Evolutionary conservation across 208 protist species (phyloP).

Genomic region (Willaertia magna): DNA sequence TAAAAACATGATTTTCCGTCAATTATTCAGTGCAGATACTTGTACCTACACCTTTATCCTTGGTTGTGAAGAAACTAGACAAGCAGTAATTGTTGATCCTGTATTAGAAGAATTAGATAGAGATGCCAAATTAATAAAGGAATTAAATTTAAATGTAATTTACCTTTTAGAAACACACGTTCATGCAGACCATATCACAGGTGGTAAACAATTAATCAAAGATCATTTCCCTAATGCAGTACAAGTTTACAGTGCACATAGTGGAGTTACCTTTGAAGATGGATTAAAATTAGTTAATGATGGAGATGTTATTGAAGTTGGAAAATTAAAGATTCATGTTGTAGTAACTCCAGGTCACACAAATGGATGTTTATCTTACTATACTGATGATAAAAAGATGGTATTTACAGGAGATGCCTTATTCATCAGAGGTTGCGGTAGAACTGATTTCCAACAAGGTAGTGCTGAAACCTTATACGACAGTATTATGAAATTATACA

Average conservation of each 20-base stretch:
- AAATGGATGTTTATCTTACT: not conserved
- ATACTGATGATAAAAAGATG: not conserved
- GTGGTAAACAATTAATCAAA: not conserved
- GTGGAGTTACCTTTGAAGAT: not conserved
- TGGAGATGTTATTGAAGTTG: not conserved
- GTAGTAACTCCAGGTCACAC: not conserved
- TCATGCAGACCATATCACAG: not conserved
- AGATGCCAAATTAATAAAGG: not conserved
- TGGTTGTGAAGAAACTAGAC: not conserved
- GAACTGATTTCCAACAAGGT: not conserved
- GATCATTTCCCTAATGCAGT: not conserved
- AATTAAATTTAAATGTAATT: not conserved
- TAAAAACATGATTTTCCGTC: not conserved
- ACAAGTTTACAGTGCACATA: not conserved
- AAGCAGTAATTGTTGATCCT: not conserved
- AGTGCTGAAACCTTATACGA: not conserved
- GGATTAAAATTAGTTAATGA: not conserved
- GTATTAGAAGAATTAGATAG: not conserved
- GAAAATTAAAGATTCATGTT: not conserved
- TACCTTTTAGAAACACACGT: not conserved
- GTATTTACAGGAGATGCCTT: not conserved
- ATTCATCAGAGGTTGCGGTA: not conserved
- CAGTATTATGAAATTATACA: not conserved
- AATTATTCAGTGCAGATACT: not conserved
- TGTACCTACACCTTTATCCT: not conserved